phyloP scores from a whole-genome alignment of 176 grass and related monocot species.

The Chrysopogon serrulatus region DNA sequence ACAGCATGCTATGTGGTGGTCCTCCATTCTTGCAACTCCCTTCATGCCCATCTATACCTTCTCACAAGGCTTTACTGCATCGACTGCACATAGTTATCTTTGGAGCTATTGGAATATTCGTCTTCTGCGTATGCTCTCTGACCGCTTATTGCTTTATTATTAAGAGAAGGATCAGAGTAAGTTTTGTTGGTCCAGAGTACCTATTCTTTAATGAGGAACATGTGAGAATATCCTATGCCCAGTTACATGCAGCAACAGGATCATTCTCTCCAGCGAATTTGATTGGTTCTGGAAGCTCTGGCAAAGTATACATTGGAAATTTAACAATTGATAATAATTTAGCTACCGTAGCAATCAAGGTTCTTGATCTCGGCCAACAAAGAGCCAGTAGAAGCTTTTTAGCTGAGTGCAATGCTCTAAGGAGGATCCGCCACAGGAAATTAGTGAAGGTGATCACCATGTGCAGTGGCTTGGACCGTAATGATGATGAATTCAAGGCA shows the following conservation, averaged over 20 bases:
- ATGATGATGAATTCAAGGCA: constrained; percentile 28
- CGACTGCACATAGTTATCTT: neutral
- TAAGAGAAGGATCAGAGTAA: neutral
- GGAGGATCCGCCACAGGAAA: constrained; percentile 20
- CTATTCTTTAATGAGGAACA: neutral
- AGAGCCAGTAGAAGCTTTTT: constrained; percentile 21
- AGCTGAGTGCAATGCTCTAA: constrained; percentile 21
- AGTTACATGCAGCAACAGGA: constrained; percentile 10
- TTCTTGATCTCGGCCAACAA: constrained; percentile 12
- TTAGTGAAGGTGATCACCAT: constrained; percentile 32
- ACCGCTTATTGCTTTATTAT: constrained; percentile 5
- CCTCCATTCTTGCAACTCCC: neutral
- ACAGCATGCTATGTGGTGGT: constrained; percentile 19
- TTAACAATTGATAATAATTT: neutral
- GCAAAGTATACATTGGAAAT: constrained; percentile 13
- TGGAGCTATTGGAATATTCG: neutral
- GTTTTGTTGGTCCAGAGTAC: neutral
- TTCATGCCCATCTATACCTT: neutral
- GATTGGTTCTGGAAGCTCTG: constrained; percentile 34
- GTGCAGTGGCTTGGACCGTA: neutral
- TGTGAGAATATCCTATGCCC: constrained; percentile 27
- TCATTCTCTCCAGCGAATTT: constrained; percentile 25
- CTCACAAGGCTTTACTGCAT: neutral
- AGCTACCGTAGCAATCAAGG: constrained; percentile 13
- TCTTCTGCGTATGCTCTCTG: neutral